Percentiles rank a stretch among this genome's conserved stretches.
These are phyloP conservation scores for Boechera stricta DNA, from an alignment of 345 rosid genomes.

Conservation along the genomic window DNA sequence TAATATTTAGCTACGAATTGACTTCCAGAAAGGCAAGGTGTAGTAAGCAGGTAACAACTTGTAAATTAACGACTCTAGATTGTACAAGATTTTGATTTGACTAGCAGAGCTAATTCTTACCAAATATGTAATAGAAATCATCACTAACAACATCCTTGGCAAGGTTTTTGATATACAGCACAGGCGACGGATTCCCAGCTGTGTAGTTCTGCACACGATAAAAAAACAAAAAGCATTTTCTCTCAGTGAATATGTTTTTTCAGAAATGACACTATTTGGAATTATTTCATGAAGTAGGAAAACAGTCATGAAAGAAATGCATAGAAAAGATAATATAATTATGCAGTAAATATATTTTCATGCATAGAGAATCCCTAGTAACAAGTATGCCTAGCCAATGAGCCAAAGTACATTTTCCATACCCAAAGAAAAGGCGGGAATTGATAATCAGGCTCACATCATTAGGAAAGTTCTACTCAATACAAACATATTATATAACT, in stretches of 20 bases:
- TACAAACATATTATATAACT: conserved; percentile 12
- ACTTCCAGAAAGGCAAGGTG: neutral
- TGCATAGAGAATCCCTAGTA: neutral
- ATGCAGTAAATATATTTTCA: conserved; percentile 2
- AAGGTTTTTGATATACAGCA: conserved; percentile 87
- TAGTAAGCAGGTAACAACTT: conserved; percentile 3
- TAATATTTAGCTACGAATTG: conserved; percentile 21
- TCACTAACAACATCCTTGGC: conserved; percentile 80
- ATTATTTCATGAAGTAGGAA: neutral
- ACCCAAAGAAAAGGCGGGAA: conserved; percentile 19
- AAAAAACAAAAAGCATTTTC: neutral
- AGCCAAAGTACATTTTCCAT: neutral
- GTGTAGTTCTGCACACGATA: conserved; percentile 72
- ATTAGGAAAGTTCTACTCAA: conserved; percentile 23
- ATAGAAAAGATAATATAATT: neutral
- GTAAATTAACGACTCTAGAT: conserved; percentile 10
- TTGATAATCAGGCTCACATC: conserved; percentile 22
- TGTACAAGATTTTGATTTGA: conserved; percentile 9
- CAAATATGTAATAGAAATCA: conserved; percentile 81
- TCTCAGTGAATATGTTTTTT: neutral
- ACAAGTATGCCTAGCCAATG: conserved; percentile 13
- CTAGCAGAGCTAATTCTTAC: conserved; percentile 52
- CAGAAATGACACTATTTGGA: conserved; percentile 5
- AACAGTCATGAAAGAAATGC: conserved; percentile 21
- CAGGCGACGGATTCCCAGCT: conserved; percentile 82